Evolutionary conservation across 805 yeast species (phyloP), one percentile per base, ranked within the genome.

Genomic region (Saccharomyces cerevisiae): DNA sequence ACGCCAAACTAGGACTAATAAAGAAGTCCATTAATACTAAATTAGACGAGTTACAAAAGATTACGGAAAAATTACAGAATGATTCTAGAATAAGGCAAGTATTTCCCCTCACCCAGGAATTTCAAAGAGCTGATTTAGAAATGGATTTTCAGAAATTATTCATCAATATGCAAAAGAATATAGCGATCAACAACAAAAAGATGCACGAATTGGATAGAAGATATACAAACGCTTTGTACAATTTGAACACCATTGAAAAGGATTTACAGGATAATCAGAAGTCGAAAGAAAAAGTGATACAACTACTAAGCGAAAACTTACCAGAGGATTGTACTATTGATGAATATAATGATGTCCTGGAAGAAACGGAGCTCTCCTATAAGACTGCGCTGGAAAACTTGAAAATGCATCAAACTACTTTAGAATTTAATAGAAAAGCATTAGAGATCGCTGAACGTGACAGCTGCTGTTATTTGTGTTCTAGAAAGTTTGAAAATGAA

Each of bases 381-480:
- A 77, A 80, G 46, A 76, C 76, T 21, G 82, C 89, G 0, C 70
- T 81, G 14, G 87, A 85, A 57, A 83, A 85, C 53, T 65, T 81
- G 31, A 88, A 88, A 63, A 82, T 87, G 59, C 79, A 79, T 30
- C 82, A 81, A 47, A 87, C 89, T 2, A 84, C 91, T 0, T 73
- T 81, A 27, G 80, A 80, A 46, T 90, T 85, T 69, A 89, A 87
- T 62, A 69, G 76, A 24, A 80, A 80, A 47, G 97, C 97, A 0
- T 69, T 87, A 10, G 78, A 80, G 30, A 68, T 79, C 46, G 94
- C 96, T 0, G 70, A 80, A 28, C 62, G 66, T 3, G 76, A 78
- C 8, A 76, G 82, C 10, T 74, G 79, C 49, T 92, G 97, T 68
- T 71, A 84, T 47, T 71, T 91, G 47, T 92, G 98, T 68, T 79